A percentile compares a stretch with the other conserved stretches of the same genome.
Evolutionary conservation across 495 filamentous ascomycete species (phyloP).

Genomic region (Staphylotrichum longicolle): DNA sequence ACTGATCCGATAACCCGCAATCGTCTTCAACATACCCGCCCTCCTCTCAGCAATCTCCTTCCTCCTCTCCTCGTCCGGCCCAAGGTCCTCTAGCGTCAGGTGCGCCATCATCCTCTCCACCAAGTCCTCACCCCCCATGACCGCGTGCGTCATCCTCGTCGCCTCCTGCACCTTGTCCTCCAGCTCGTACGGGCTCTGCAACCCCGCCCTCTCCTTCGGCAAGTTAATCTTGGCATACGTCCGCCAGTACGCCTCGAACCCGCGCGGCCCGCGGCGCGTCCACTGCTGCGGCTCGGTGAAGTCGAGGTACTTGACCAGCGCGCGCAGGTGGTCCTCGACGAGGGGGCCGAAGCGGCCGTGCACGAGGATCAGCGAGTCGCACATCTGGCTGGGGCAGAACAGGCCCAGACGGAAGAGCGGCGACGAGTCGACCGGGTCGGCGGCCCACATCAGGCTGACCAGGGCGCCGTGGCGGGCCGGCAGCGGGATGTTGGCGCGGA

Average conservation of each 20-base stretch:
- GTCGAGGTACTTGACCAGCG: constrained; percentile 7
- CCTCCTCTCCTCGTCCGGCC: not conserved
- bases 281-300: constrained; percentile 1
- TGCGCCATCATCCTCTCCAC: not conserved
- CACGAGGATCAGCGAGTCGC: not conserved
- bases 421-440: not conserved
- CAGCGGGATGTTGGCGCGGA: not conserved
- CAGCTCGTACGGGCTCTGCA: not conserved
- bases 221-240: not conserved
- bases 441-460: not conserved
- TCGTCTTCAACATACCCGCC: not conserved
- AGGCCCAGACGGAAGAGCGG: not conserved
- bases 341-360: not conserved
- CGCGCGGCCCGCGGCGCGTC: not conserved
- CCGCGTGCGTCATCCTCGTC: too few species aligned
- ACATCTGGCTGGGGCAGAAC: not conserved
- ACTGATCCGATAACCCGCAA: not conserved
- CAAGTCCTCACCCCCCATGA: too few species aligned
- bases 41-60: not conserved
- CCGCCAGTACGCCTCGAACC: constrained; percentile 6
- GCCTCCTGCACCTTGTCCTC: not conserved
- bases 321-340: not conserved
- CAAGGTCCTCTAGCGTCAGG: not conserved
- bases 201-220: not conserved
- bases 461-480: not conserved